Conservation (phyloP, 2,329 filamentous ascomycete species). For the Laburnicola sp. region DNA sequence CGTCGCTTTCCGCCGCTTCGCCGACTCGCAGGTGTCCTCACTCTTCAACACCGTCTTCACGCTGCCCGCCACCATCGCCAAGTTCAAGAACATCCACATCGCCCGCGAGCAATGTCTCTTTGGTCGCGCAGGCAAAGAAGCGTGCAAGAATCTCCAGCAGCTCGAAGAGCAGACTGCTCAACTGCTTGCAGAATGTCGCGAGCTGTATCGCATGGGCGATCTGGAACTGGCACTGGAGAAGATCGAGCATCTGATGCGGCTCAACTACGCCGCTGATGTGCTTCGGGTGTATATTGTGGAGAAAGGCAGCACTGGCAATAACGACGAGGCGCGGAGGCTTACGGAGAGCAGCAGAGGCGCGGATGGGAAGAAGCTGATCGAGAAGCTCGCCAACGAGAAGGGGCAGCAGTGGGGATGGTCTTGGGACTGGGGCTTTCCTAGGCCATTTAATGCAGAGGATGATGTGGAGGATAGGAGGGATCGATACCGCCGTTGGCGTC, state of each 20-base stretch:
- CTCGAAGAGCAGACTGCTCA: constrained; percentile 26
- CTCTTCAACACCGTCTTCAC: constrained; percentile 58
- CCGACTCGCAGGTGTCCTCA: constrained; percentile 60
- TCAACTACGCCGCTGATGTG: constrained; percentile 32
- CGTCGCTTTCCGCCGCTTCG: constrained; percentile 63
- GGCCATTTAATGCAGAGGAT: constrained; percentile 23
- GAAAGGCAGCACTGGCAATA: constrained; percentile 1
- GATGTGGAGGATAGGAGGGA: background rate
- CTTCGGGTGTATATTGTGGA: constrained; percentile 30
- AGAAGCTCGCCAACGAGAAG: constrained; percentile 35
- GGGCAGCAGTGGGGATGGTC: constrained; percentile 40
- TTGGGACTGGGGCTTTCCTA: constrained; percentile 42
- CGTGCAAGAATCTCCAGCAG: constrained; percentile 32
- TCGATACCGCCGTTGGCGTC: constrained; percentile 8
- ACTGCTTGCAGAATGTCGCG: constrained; percentile 29
- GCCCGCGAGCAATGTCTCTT: constrained; percentile 40
- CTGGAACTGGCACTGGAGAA: constrained; percentile 31
- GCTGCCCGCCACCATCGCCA: constrained; percentile 36
- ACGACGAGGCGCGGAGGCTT: background rate
- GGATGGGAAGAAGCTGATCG: constrained; percentile 21
- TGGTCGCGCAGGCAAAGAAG: constrained; percentile 31
- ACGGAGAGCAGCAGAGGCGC: background rate
- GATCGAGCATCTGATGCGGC: constrained; percentile 37
- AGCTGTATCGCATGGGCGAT: constrained; percentile 33
- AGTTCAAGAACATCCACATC: constrained; percentile 34